phyloP scores from a whole-genome alignment of 768 basidiomycete genomes.

The Rhodotorula kratochvilovae region DNA sequence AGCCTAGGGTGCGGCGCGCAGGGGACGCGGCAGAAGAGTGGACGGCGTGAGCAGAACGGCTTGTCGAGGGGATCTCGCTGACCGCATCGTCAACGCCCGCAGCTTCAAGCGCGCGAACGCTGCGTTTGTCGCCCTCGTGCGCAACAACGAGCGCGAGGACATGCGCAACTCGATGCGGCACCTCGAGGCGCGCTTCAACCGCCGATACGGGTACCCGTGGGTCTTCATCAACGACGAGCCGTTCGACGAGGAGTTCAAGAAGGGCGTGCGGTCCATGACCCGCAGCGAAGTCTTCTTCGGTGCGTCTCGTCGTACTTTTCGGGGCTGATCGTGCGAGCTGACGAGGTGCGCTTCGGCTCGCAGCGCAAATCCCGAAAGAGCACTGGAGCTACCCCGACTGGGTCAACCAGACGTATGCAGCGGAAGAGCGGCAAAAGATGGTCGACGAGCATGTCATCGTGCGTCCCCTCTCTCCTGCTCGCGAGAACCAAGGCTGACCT shows the following conservation, averaged over 20 bases:
- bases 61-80: no score
- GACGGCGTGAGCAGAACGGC: no score
- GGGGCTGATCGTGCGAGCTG: slow-evolving; percentile 45
- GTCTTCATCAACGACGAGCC: slow-evolving; percentile 53
- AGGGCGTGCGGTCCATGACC: slow-evolving; percentile 42
- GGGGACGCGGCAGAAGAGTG: no score
- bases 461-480: not conserved
- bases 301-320: slow-evolving; percentile 47
- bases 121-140: slow-evolving; percentile 38
- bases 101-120: slow-evolving; percentile 40
- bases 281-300: slow-evolving; percentile 45
- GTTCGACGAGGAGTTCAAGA: slow-evolving; percentile 68
- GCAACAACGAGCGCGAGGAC: slow-evolving; percentile 35
- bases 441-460: slow-evolving; percentile 56
- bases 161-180: slow-evolving; percentile 52
- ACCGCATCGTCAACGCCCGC: not conserved
- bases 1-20: no score
- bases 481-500: not conserved
- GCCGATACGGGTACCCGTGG: slow-evolving; percentile 58
- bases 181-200: slow-evolving; percentile 84
- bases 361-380: slow-evolving; percentile 54
- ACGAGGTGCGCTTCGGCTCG: not conserved
- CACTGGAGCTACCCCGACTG: slow-evolving; percentile 73
- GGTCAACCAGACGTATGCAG: slow-evolving; percentile 71
- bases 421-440: slow-evolving; percentile 60